Evolutionary conservation across 768 basidiomycete species (phyloP).

Genomic region (Amanita fuliginea): DNA sequence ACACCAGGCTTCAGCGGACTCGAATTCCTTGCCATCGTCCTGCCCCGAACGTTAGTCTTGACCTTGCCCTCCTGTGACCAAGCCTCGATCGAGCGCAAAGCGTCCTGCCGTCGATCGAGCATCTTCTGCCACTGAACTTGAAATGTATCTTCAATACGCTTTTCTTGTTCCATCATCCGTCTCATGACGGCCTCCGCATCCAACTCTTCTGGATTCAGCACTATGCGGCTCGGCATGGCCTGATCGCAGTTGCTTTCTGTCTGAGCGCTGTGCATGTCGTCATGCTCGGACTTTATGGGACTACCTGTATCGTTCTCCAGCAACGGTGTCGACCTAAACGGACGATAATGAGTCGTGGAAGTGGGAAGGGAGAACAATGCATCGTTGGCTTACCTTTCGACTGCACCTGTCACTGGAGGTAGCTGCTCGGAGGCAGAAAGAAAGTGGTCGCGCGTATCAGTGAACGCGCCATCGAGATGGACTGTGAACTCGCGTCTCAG

Average conservation of each 20-base stretch:
- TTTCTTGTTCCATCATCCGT: not conserved
- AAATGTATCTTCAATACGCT: not conserved
- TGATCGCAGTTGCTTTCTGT: not conserved
- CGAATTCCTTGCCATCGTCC: not conserved
- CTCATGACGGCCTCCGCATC: not conserved
- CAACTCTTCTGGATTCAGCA: not conserved
- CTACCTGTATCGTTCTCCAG: not conserved
- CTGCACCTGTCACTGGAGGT: not conserved
- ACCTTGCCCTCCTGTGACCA: not conserved
- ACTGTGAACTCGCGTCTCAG: too few relatives aligned
- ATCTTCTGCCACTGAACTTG: conserved; percentile 2
- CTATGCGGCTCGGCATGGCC: not conserved
- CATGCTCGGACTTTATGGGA: not conserved
- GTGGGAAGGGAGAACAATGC: not conserved
- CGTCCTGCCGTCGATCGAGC: not conserved
- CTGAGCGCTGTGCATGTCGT: not conserved
- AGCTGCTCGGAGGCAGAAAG: not conserved
- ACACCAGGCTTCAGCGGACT: not conserved
- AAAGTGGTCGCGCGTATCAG: not conserved
- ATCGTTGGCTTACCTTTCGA: not conserved
- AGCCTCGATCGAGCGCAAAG: not conserved
- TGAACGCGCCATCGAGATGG: too few relatives aligned
- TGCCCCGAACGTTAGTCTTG: not conserved
- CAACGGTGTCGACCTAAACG: not conserved
- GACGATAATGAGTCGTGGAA: not conserved